Evolutionary conservation across 345 rosid species (phyloP), one percentile per base, ranked within the genome.

Genomic region (Raphanus sativus): DNA sequence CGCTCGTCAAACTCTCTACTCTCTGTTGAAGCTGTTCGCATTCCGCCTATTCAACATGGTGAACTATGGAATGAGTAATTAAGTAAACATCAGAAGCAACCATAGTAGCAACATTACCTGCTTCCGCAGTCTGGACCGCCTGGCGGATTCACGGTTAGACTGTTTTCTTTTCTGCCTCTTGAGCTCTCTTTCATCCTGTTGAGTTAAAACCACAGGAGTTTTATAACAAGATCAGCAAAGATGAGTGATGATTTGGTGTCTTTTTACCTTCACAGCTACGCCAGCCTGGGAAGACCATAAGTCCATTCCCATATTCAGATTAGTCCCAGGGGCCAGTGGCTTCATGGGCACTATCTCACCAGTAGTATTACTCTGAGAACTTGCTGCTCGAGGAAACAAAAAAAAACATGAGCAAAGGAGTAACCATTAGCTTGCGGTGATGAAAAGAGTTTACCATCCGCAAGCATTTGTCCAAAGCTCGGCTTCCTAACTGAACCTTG

Each of bases 81-180:
- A 28, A 28, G 73, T 30, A 45, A 33, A 32, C 54, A 55, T 28
- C 17, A 75, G 73, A 71, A 60, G 34, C 32, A 48, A 16, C 16
- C 17, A 60, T 29, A 25, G n/a, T 26, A 34, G 29, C 12, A 28
- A 6, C 33, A 30, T 16, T 82, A 92, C 99, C 97, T 95, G 99
- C 84, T 95, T 95, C 6, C 99, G 92, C 82, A 92, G 79, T 85
- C 99, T 89, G 56, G 99, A 95, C 73, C 99, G 86, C 78, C 98
- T 87, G 2, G 99, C 99, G 0, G 99, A 96, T 83, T 96, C 98
- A 77, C 99, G 82, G 71, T 96, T 96, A 48, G 99, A 96, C 70
- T 93, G 99, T 87, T 96, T 96, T 83, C 99, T 86, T 73, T 89
- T 90, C 87, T 92, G 99, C 62, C 91, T 84, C 86, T 95, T 95